phyloP scores from a whole-genome alignment of 306 rosid species.

The Lathyrus oleraceus region DNA sequence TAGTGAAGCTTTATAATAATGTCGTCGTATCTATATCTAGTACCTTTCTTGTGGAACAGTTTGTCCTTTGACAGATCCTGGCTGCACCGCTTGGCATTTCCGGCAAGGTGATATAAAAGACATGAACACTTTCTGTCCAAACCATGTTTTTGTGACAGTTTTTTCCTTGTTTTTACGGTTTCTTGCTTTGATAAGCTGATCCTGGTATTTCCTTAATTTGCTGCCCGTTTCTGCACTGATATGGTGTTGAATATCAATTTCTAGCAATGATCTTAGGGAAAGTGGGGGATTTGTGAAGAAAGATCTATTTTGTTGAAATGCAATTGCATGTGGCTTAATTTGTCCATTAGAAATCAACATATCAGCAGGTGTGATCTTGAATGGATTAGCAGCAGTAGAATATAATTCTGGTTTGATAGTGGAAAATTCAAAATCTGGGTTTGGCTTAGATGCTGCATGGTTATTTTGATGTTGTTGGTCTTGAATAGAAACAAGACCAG shows the following conservation, averaged over 20 bases:
- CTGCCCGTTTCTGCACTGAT: background rate
- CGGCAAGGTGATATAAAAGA: slow-evolving; percentile 61
- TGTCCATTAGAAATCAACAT: slow-evolving; percentile 47
- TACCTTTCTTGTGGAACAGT: slow-evolving; percentile 23
- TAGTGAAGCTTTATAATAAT: background rate
- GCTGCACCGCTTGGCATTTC: slow-evolving; percentile 51
- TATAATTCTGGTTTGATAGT: background rate
- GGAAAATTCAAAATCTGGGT: slow-evolving; percentile 34
- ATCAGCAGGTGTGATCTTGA: slow-evolving; percentile 45
- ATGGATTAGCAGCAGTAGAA: slow-evolving; percentile 30
- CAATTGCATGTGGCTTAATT: slow-evolving; percentile 35
- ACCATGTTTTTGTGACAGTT: slow-evolving; percentile 16
- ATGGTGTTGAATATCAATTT: slow-evolving; percentile 29
- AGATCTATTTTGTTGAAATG: slow-evolving; percentile 36
- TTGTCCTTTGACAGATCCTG: slow-evolving; percentile 28
- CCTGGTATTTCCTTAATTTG: slow-evolving; percentile 25
- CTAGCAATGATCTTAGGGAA: slow-evolving; percentile 35
- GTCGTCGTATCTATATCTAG: slow-evolving; percentile 29
- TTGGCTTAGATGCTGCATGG: slow-evolving; percentile 22
- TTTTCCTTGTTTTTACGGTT: slow-evolving; percentile 29
- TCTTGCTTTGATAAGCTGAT: slow-evolving; percentile 33
- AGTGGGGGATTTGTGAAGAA: slow-evolving; percentile 4
- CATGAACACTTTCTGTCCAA: slow-evolving; percentile 46
- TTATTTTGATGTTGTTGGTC: slow-evolving; percentile 50
- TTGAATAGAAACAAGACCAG: slow-evolving; percentile 57